These are phyloP conservation scores for Paecilomyces sp. DNA, from an alignment of 2,329 filamentous ascomycete species.

Conservation along the genomic window DNA sequence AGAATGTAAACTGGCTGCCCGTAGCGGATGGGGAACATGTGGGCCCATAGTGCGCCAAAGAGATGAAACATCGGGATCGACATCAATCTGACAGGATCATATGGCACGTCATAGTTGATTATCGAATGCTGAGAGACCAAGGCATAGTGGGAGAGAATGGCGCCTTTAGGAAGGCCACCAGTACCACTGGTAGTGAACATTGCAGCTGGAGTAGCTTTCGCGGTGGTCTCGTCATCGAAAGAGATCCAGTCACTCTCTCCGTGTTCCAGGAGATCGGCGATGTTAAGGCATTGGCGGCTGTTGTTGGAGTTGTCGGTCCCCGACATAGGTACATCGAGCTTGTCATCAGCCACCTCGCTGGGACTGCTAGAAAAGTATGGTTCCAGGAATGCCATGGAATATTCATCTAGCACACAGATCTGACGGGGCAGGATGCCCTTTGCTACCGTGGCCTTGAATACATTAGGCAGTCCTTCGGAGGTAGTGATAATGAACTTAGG, in stretches of 20 bases:
- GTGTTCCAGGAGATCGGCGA: constrained; percentile 33
- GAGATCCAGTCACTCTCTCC: constrained; percentile 43
- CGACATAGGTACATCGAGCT: neutral
- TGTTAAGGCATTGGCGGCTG: neutral
- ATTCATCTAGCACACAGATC: constrained; percentile 7
- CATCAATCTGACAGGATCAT: constrained; percentile 37
- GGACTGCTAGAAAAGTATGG: neutral
- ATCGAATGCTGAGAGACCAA: constrained; percentile 45
- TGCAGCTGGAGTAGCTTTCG: constrained; percentile 43
- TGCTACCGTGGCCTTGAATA: constrained; percentile 9
- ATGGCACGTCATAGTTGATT: constrained; percentile 35
- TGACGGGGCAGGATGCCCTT: constrained; percentile 3
- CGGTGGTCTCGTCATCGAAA: constrained; percentile 35
- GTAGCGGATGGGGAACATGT: constrained; percentile 40
- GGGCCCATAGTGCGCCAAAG: constrained; percentile 41
- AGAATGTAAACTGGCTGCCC: constrained; percentile 43
- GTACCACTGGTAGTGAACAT: constrained; percentile 53
- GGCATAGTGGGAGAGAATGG: constrained; percentile 52
- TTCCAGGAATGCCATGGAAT: constrained; percentile 2
- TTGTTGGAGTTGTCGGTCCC: neutral
- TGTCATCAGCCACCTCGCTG: neutral
- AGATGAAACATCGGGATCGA: constrained; percentile 49
- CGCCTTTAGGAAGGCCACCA: constrained; percentile 55
- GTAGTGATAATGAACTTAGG: constrained; percentile 42
- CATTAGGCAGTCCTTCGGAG: constrained; percentile 25